Base-by-base conservation (phyloP, 352 stramenopile genomes). In the Pythium dissimile region DNA sequence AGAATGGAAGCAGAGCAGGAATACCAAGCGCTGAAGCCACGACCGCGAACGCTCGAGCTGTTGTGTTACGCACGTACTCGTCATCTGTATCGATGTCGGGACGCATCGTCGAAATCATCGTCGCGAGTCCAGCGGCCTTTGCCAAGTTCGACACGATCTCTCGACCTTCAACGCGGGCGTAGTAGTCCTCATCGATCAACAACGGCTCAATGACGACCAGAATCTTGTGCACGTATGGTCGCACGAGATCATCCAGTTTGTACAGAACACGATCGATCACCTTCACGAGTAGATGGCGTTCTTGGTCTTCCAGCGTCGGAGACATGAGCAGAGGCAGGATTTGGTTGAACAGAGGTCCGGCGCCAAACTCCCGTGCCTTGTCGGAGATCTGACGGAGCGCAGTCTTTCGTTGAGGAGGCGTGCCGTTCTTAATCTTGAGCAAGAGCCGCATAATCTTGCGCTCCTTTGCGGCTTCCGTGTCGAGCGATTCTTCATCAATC, bases 101-200 rank as follows among this genome's bases (percentile, higher is more conserved):
- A 12, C 97, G 85, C 96, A 99, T 99, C 0, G 97, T 99, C 13
- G 97, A 97, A 73, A 99, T 99, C 97, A 99, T 99, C 5, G 97
- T 99, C 3, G 97, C 94, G 3, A 99, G 73, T 52, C 97, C 97
- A 12, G 97, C 97, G 30, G 97, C 97, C 77, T 99, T 99, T 3
- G 95, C 95, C 12, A 99, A 71, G 68, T 99, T 99, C 38, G 94
- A 98, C 54, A 99, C 99, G 66, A 99, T 99, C 71, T 99, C 97
- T 51, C 97, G 83, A 26, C 96, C 97, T 89, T 99, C 97, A 0
- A 99, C 96, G 53, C 97, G 87, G 21, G 97, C 97, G 71, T 99
- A 99, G 62, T 99, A 99, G 73, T 99, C 97, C 72, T 99, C 96
- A 69, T 99, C 97, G 64, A 99, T 99, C 21, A 99, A 77, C 42